Evolutionary conservation across 2,329 filamentous ascomycete genomes (phyloP).

Genomic region (Fonsecaea multimorphosa): DNA sequence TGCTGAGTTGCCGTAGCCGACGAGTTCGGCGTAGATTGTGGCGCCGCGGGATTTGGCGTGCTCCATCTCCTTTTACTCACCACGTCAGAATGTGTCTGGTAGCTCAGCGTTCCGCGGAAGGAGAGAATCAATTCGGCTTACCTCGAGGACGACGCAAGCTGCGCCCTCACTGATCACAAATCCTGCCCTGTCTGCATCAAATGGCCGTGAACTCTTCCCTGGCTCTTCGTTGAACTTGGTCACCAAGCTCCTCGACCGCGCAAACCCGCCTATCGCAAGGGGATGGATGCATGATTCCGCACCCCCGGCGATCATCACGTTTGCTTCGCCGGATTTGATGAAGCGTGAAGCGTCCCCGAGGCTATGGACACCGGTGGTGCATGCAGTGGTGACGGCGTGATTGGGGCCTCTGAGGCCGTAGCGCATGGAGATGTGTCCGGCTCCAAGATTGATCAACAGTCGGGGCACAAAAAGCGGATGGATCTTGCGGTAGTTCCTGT

Average conservation of each 20-base stretch:
- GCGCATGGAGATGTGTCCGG: slow-evolving; percentile 92
- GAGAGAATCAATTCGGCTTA: slow-evolving; percentile 41
- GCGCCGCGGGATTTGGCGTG: slow-evolving; percentile 82
- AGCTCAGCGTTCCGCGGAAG: not conserved
- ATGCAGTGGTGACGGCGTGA: slow-evolving; percentile 90
- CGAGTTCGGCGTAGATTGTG: slow-evolving; percentile 84
- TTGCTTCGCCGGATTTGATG: slow-evolving; percentile 86
- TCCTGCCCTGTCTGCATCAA: slow-evolving; percentile 77
- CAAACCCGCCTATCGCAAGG: slow-evolving; percentile 88
- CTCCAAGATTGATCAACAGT: slow-evolving; percentile 91
- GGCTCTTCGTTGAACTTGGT: slow-evolving; percentile 80
- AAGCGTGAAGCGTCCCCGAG: slow-evolving; percentile 93
- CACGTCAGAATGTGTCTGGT: not conserved
- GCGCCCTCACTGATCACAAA: slow-evolving; percentile 96
- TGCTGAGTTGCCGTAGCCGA: slow-evolving; percentile 86
- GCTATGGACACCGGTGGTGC: slow-evolving; percentile 93
- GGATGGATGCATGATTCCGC: slow-evolving; percentile 96
- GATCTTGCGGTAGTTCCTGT: slow-evolving; percentile 74
- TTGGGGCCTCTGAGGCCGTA: slow-evolving; percentile 82
- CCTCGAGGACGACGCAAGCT: slow-evolving; percentile 83
- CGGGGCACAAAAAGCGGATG: slow-evolving; percentile 93
- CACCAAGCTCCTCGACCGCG: slow-evolving; percentile 81
- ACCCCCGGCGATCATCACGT: slow-evolving; percentile 96
- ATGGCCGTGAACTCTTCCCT: slow-evolving; percentile 76
- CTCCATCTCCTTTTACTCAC: slow-evolving; percentile 68